phyloP scores from a whole-genome alignment of 495 filamentous ascomycete species.

The Trichoderma reesei region DNA sequence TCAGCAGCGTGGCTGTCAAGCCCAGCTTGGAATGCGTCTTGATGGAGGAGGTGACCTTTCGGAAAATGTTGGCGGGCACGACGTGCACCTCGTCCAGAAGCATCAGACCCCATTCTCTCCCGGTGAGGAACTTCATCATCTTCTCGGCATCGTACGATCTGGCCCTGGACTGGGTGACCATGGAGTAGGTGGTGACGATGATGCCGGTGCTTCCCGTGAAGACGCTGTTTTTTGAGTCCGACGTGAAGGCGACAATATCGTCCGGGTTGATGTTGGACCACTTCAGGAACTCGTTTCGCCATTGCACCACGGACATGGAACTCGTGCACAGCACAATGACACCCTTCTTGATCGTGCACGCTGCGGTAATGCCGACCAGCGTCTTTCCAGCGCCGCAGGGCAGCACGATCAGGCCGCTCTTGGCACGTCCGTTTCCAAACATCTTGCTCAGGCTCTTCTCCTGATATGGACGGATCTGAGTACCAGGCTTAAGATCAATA shows the following conservation, averaged over 20 bases:
- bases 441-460: slow-evolving; percentile 97
- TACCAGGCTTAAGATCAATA: slow-evolving; percentile 78
- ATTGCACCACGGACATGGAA: slow-evolving; percentile 96
- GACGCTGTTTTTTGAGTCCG: slow-evolving; percentile 72
- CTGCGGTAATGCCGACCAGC: slow-evolving; percentile 90
- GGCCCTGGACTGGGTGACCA: slow-evolving; percentile 83
- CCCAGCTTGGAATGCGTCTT: slow-evolving; percentile 95
- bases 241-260: slow-evolving; percentile 90
- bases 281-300: slow-evolving; percentile 90
- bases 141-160: slow-evolving; percentile 88
- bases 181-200: slow-evolving; percentile 95
- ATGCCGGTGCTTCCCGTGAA: slow-evolving; percentile 87
- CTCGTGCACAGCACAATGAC: slow-evolving; percentile 92
- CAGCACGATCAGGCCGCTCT: slow-evolving; percentile 94
- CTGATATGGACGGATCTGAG: slow-evolving; percentile 84
- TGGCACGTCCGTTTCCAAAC: slow-evolving; percentile 96
- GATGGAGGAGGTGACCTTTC: slow-evolving; percentile 82
- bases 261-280: slow-evolving; percentile 96
- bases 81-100: slow-evolving; percentile 98
- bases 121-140: slow-evolving; percentile 92
- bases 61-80: slow-evolving; percentile 90
- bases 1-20: slow-evolving; percentile 83
- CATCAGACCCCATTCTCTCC: slow-evolving; percentile 96
- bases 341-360: slow-evolving; percentile 94
- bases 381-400: slow-evolving; percentile 98